phyloP scores from a whole-genome alignment of 2,329 filamentous ascomycete species.

The Sporothrix mexicana region DNA sequence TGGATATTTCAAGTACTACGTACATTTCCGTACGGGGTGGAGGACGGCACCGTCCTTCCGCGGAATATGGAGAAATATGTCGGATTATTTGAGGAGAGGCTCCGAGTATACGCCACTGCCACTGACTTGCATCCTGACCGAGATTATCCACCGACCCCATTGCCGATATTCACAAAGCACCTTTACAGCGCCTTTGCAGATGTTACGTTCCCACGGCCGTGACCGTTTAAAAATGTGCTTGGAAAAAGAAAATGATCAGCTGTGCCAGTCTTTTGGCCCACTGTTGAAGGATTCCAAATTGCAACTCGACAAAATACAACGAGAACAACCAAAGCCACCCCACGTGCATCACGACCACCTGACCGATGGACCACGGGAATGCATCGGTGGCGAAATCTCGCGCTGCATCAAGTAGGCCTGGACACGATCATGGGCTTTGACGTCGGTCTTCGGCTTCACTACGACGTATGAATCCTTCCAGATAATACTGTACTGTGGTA shows the following conservation, averaged over 20 bases:
- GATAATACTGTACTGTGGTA: not conserved
- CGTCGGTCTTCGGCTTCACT: constrained; percentile 1
- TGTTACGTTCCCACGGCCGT: not conserved
- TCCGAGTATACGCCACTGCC: too few relatives aligned
- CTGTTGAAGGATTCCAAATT: not conserved
- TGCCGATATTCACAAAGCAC: too few relatives aligned
- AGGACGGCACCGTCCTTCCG: too few relatives aligned
- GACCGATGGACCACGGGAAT: not conserved
- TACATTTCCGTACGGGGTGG: too few relatives aligned
- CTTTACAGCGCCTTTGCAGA: too few relatives aligned
- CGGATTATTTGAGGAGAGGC: too few relatives aligned
- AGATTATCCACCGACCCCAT: too few relatives aligned
- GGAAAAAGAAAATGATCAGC: not conserved
- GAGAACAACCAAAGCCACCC: not conserved
- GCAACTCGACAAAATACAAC: not conserved
- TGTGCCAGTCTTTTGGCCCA: not conserved
- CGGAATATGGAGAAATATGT: too few relatives aligned
- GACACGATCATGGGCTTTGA: not conserved
- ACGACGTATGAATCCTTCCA: not conserved
- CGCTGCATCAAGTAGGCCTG: not conserved
- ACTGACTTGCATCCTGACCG: too few relatives aligned
- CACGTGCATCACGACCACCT: not conserved
- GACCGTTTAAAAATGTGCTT: not conserved
- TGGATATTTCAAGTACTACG: too few relatives aligned
- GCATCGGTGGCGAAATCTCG: not conserved